Percentiles rank a stretch among this genome's conserved stretches.
These are phyloP conservation scores for Aspergillus vadensis DNA, from an alignment of 2,329 filamentous ascomycete genomes.

Conservation along the genomic window DNA sequence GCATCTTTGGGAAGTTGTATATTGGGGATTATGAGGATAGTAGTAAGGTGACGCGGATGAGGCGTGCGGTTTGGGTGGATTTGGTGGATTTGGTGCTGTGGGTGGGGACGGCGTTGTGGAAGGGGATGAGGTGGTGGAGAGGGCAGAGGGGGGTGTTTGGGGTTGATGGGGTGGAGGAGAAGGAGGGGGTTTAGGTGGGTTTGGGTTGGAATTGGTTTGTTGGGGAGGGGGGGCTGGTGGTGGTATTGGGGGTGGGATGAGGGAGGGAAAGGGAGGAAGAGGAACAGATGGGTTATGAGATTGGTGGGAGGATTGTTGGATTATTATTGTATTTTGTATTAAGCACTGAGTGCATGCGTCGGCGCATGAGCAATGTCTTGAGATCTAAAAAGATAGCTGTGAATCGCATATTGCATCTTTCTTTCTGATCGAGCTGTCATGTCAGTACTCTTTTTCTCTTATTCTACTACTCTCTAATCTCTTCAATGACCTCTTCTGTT, in stretches of 20 bases:
- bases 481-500: not conserved
- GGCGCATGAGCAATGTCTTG: not conserved
- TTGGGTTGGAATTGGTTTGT: not conserved
- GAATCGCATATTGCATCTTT: not conserved
- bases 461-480: not conserved
- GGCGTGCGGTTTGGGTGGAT: conserved; percentile 83
- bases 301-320: too few relatives aligned
- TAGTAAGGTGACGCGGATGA: conserved; percentile 68
- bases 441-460: not conserved
- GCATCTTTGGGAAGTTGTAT: conserved; percentile 80
- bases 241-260: not conserved
- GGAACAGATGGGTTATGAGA: not conserved
- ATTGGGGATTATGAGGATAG: conserved; percentile 51
- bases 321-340: not conserved
- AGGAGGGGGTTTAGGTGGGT: conserved; percentile 25
- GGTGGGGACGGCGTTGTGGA: conserved; percentile 60
- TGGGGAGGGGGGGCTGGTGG: not conserved
- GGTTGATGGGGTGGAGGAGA: conserved; percentile 19
- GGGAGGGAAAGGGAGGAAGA: not conserved
- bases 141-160: conserved; percentile 14
- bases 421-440: not conserved
- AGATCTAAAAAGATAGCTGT: not conserved
- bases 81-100: conserved; percentile 74
- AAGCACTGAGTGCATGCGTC: not conserved
- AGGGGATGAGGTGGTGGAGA: conserved; percentile 40